phyloP scores from a whole-genome alignment of 495 filamentous ascomycete genomes.

The Talaromyces nanjingensis region DNA sequence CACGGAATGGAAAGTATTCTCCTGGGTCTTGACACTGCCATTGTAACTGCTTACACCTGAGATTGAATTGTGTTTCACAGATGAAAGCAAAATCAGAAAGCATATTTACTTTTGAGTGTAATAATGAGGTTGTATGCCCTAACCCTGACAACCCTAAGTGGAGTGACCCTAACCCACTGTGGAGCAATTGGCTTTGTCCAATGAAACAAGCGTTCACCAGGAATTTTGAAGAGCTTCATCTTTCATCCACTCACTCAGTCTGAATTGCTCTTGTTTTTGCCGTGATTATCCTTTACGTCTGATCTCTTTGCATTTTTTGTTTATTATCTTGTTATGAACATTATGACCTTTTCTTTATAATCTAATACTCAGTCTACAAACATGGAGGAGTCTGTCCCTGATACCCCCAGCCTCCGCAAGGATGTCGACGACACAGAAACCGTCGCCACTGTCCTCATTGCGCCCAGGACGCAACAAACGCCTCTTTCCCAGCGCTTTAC shows the following conservation, averaged over 20 bases:
- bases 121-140: too few relatives aligned
- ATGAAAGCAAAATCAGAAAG: too few relatives aligned
- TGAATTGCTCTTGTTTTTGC: neutral
- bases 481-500: slow-evolving; percentile 30
- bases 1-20: too few relatives aligned
- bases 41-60: too few relatives aligned
- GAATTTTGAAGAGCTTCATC: neutral
- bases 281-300: neutral
- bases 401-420: slow-evolving; percentile 43
- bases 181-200: neutral
- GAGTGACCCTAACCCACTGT: neutral
- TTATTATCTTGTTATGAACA: neutral
- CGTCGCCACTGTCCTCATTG: slow-evolving; percentile 51
- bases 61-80: too few relatives aligned
- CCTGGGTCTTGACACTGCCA: too few relatives aligned
- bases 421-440: slow-evolving; percentile 48
- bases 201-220: neutral
- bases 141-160: neutral
- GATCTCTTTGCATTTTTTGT: neutral
- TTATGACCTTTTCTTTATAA: slow-evolving; percentile 1
- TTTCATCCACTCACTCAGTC: neutral
- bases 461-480: slow-evolving; percentile 13
- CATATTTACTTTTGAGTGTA: too few relatives aligned
- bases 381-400: slow-evolving; percentile 38
- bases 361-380: slow-evolving; percentile 4